Base-by-base conservation (phyloP, 1,284 basidiomycete species). In the Dichomitus squalens region DNA sequence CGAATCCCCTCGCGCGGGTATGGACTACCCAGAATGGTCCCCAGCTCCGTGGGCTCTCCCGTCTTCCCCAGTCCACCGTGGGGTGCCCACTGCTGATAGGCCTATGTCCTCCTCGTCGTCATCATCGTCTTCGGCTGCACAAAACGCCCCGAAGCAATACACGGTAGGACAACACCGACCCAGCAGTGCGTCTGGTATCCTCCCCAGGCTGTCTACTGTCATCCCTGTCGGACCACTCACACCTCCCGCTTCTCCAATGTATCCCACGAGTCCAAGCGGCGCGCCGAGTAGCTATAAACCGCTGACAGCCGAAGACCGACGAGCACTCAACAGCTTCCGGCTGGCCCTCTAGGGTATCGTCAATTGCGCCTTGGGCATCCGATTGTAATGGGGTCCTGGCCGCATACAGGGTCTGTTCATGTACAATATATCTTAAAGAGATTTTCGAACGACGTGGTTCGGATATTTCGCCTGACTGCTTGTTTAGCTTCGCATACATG, bases 141-240 rank as follows among this genome's bases (percentile, higher is more conserved):
- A 54, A 61, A 60, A 68, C 67, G 52, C 68, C 57, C 58, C 68
- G 47, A 48, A 69, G 58, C 64, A 64, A 58, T 59, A 64, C 53
- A 67, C 68, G 56, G 60, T 63, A 7, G 64, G 64, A 20, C 65
- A 46, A 48, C 69, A 61, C 64, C 66, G 46, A 58, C 50, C 61
- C 41, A 49, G 57, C 47, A 58, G 52, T 56, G 46, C 63, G 7
- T 66, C 56, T 49, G 67, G 53, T 57, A 73, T 65, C 33, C 68
- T 79, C 20, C 77, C 79, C 14, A 74, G 78, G 12, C 72, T 80
- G 39, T 74, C 79, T 34, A 75, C 75, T n/a, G 68, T 80, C 57
- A 64, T 71, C 40, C 68, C 71, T 12, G 60, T 65, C 4, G 64
- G 66, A 31, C 68, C 62, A 20, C 63, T 69, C 18, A 59, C 58